Conservation (phyloP, 345 rosid genomes). For the Gossypium turneri region DNA sequence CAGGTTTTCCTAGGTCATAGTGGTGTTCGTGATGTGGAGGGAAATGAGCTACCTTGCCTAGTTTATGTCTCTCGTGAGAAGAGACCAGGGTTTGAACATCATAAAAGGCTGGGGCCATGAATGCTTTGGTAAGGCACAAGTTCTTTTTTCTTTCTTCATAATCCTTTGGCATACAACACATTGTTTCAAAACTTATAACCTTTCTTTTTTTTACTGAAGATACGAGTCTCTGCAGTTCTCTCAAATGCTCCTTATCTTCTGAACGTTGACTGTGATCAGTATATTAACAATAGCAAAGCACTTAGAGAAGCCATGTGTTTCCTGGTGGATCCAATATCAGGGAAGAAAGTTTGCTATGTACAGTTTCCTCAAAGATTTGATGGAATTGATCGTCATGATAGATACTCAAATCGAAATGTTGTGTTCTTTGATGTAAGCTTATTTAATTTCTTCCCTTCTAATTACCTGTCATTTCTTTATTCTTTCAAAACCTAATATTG, state of each 20-base stretch:
- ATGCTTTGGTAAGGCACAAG: conserved; percentile 56
- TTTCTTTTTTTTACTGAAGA: conserved; percentile 31
- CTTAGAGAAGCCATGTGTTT: conserved; percentile 99
- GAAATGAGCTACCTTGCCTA: conserved; percentile 79
- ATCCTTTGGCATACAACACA: not conserved
- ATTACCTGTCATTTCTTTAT: not conserved
- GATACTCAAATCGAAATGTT: conserved; percentile 93
- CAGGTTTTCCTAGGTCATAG: conserved; percentile 90
- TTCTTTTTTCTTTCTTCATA: not conserved
- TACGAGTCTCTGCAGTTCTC: conserved; percentile 89
- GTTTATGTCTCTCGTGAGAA: conserved; percentile 99
- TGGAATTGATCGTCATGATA: conserved; percentile 93
- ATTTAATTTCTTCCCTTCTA: not conserved
- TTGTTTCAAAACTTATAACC: not conserved
- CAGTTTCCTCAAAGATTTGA: conserved; percentile 99
- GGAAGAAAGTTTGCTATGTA: conserved; percentile 93
- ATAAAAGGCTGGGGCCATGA: conserved; percentile 99
- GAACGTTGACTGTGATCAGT: conserved; percentile 94
- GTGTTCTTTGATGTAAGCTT: conserved; percentile 94
- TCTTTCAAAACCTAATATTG: conserved; percentile 14
- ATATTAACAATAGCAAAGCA: conserved; percentile 89
- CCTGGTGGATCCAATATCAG: conserved; percentile 91
- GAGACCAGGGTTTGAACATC: conserved; percentile 97
- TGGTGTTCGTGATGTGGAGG: conserved; percentile 73
- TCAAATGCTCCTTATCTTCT: conserved; percentile 93